phyloP scores from a whole-genome alignment of 345 rosid species.

The Citropsis articulata region DNA sequence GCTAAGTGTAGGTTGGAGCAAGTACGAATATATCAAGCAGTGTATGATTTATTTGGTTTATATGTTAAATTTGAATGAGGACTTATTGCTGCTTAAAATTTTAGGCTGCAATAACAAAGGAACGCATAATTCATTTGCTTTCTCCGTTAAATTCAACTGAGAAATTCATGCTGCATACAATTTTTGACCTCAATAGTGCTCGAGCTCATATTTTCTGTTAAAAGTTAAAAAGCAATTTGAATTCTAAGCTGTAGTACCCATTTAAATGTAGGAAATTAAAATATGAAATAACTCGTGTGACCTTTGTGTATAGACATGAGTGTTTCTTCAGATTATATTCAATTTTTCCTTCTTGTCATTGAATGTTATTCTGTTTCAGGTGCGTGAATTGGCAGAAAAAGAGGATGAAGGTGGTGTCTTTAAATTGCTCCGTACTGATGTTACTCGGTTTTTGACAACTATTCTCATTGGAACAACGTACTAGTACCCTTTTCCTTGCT shows the following conservation, averaged over 20 bases:
- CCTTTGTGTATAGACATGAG: background rate
- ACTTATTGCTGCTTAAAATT: background rate
- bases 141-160: background rate
- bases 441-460: constrained; percentile 95
- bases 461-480: constrained; percentile 99
- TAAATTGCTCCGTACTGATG: constrained; percentile 94
- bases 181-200: background rate
- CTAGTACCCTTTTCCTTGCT: constrained; percentile 22
- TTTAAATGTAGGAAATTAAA: background rate
- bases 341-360: constrained; percentile 18
- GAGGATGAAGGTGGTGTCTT: constrained; percentile 95
- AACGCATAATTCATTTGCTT: background rate
- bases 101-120: background rate
- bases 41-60: background rate
- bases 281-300: background rate
- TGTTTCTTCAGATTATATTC: background rate
- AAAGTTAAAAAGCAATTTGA: background rate
- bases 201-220: background rate
- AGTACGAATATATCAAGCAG: background rate
- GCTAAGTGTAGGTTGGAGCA: background rate
- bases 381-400: constrained; percentile 94
- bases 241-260: background rate
- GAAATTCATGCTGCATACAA: background rate
- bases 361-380: constrained; percentile 44
- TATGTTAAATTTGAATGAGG: background rate